Conservation (phyloP, 495 filamentous ascomycete species). For the Clavariopsis aquatica region DNA sequence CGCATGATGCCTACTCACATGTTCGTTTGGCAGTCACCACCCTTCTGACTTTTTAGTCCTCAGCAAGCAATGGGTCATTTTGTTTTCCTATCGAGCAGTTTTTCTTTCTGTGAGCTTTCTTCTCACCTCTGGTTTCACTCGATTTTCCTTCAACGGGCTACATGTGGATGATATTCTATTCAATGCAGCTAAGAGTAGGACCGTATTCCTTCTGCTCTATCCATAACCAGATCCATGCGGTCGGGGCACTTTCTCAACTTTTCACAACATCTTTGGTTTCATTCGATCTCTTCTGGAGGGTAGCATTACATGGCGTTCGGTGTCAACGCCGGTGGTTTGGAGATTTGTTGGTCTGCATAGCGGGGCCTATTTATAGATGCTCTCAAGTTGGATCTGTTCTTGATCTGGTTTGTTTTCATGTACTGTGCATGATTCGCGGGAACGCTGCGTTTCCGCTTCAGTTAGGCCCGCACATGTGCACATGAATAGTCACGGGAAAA, state of each 20-base stretch:
- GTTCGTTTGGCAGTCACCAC: too few species aligned
- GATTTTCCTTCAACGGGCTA: too few species aligned
- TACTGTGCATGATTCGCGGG: not conserved
- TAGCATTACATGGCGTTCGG: conserved; percentile 6
- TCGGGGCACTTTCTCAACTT: not conserved
- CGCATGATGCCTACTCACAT: too few species aligned
- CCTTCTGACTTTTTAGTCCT: too few species aligned
- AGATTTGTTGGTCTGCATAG: conserved; percentile 1
- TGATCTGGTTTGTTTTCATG: not conserved
- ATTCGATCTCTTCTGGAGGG: not conserved
- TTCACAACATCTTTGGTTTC: not conserved
- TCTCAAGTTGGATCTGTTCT: not conserved
- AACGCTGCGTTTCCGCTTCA: not conserved
- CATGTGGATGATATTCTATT: too few species aligned
- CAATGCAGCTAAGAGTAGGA: too few species aligned
- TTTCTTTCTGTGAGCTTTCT: too few species aligned
- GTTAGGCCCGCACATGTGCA: not conserved
- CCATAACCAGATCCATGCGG: too few species aligned
- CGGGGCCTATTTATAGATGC: not conserved
- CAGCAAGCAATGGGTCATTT: too few species aligned
- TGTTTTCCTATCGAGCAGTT: too few species aligned
- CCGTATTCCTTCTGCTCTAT: too few species aligned
- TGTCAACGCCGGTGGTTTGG: not conserved
- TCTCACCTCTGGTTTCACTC: too few species aligned
- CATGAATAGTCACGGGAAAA: not conserved